Evolutionary conservation across 345 rosid species (phyloP).

Genomic region (Eucalyptus paniculata): DNA sequence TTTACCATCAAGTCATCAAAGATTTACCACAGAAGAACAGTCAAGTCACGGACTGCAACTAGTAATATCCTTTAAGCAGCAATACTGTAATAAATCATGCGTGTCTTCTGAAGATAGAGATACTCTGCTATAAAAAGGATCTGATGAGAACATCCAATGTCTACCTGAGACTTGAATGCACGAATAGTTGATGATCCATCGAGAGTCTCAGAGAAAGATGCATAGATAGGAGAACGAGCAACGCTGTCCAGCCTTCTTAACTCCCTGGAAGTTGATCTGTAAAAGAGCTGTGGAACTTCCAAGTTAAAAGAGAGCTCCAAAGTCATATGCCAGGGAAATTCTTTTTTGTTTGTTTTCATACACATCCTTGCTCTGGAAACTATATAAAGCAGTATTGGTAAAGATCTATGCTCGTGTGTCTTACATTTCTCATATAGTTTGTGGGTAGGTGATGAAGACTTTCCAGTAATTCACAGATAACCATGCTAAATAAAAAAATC

Average conservation of each 20-base stretch:
- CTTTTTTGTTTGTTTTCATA: background rate
- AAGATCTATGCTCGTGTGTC: background rate
- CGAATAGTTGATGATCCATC: slow-evolving; percentile 90
- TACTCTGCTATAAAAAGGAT: background rate
- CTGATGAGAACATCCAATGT: background rate
- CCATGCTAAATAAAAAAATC: background rate
- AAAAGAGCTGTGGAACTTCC: slow-evolving; percentile 58
- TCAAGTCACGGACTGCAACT: background rate
- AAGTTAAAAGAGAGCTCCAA: background rate
- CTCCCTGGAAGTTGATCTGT: slow-evolving; percentile 95
- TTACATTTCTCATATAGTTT: background rate
- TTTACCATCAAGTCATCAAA: background rate
- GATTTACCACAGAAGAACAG: background rate
- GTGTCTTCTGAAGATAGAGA: background rate
- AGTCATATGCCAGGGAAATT: background rate
- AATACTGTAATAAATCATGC: background rate
- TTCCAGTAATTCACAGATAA: background rate
- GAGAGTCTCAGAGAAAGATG: slow-evolving; percentile 82
- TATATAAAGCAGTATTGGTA: background rate
- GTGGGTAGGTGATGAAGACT: background rate
- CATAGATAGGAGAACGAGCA: slow-evolving; percentile 86
- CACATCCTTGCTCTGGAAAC: background rate
- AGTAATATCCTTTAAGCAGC: background rate
- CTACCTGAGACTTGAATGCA: slow-evolving; percentile 79
- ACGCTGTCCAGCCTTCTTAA: slow-evolving; percentile 88